phyloP scores from a whole-genome alignment of 2,329 filamentous ascomycete genomes.

The Ophiostoma triangulosporum region DNA sequence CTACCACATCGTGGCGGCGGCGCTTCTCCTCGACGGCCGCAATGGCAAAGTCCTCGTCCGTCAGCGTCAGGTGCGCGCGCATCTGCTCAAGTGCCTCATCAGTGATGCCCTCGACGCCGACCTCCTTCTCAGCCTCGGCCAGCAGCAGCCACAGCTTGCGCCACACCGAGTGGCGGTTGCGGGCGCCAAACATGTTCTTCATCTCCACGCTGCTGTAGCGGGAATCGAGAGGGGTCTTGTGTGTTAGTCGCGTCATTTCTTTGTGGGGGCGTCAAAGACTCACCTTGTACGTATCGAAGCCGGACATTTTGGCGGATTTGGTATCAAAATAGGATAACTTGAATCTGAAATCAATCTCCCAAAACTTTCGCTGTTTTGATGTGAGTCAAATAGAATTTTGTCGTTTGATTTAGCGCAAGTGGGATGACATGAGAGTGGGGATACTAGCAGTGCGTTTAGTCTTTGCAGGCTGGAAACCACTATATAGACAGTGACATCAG shows the following conservation, averaged over 20 bases:
- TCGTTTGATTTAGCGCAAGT: no score
- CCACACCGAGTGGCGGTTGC: conserved; percentile 66
- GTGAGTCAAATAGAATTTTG: no score
- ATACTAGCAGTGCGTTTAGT: no score
- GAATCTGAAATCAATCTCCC: no score
- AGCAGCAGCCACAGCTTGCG: conserved; percentile 75
- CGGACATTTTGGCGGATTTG: conserved; percentile 7
- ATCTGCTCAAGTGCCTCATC: conserved; percentile 65
- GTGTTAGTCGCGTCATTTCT: conserved; percentile 18
- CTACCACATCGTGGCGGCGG: conserved; percentile 40
- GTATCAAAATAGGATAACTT: background rate
- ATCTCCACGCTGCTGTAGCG: conserved; percentile 67
- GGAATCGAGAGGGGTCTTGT: conserved; percentile 53
- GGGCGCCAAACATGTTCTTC: conserved; percentile 65
- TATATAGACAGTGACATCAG: no score
- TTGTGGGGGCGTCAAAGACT: background rate
- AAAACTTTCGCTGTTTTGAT: no score
- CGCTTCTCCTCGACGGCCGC: conserved; percentile 65
- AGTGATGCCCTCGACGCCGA: conserved; percentile 59
- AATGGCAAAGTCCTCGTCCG: conserved; percentile 51
- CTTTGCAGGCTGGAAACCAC: no score
- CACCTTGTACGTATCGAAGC: conserved; percentile 14
- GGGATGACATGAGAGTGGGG: no score
- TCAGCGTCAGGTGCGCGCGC: conserved; percentile 38
- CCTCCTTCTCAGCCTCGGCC: conserved; percentile 67